A percentile compares a stretch with the other conserved stretches of the same genome.
phyloP scores from a whole-genome alignment of 2,329 filamentous ascomycete species.

The Drechslerella coelobrocha region DNA sequence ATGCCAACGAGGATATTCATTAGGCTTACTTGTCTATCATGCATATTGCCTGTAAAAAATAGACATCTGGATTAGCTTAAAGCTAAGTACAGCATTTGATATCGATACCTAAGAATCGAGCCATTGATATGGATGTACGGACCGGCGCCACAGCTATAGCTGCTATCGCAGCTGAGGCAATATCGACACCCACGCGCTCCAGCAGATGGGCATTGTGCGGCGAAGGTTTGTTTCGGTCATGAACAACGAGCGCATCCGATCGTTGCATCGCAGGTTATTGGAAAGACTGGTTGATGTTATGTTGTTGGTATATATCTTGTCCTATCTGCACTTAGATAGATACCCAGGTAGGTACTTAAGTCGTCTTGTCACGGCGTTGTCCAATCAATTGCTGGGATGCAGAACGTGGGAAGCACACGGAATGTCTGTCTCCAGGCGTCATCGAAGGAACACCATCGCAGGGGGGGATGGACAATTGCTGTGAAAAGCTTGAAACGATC shows the following conservation, averaged over 20 bases:
- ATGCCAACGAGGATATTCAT: not conserved
- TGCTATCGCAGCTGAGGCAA: conserved; percentile 51
- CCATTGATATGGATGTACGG: not conserved
- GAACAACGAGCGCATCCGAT: conserved; percentile 20
- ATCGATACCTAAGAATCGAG: too few relatives aligned
- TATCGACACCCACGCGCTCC: conserved; percentile 52
- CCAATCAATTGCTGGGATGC: too few relatives aligned
- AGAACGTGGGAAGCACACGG: too few relatives aligned
- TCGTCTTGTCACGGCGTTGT: too few relatives aligned
- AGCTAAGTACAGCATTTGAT: not conserved
- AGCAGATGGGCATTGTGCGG: conserved; percentile 35
- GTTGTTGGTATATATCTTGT: too few relatives aligned
- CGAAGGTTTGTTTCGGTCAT: conserved; percentile 10
- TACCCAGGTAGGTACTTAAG: too few relatives aligned
- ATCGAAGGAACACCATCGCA: too few relatives aligned
- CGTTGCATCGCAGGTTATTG: conserved; percentile 25
- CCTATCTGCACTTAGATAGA: too few relatives aligned
- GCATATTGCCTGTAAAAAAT: conserved; percentile 50
- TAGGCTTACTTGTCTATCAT: conserved; percentile 54
- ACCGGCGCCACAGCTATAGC: conserved; percentile 53
- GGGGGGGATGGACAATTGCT: too few relatives aligned
- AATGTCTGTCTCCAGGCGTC: too few relatives aligned
- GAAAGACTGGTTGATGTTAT: too few relatives aligned
- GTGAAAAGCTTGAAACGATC: too few relatives aligned
- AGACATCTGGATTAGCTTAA: not conserved